These are phyloP conservation scores for Taphrina flavorubra DNA, from an alignment of 1,139 yeast species.

Conservation along the genomic window DNA sequence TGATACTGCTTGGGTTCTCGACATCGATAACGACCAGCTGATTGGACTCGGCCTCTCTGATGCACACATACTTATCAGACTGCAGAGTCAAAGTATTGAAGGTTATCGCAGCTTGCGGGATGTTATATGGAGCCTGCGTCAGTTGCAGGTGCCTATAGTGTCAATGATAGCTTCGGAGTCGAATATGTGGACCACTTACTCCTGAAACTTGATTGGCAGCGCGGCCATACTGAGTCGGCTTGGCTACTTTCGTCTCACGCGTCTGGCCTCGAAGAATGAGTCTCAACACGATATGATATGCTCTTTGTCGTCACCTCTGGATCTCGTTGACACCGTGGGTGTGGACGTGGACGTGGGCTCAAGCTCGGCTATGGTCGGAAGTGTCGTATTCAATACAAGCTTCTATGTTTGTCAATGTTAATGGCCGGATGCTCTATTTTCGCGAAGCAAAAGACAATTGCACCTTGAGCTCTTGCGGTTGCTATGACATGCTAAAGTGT, in stretches of 20 bases:
- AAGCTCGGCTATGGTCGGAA: constrained; percentile 10
- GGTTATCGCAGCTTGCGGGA: constrained; percentile 82
- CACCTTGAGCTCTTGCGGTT: no score
- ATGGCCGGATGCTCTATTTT: neutral
- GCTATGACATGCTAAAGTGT: no score
- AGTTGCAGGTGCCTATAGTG: constrained; percentile 36
- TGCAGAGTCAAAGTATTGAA: constrained; percentile 94
- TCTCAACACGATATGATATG: neutral
- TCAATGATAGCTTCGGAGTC: neutral
- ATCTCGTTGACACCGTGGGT: constrained; percentile 5
- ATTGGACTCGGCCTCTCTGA: constrained; percentile 83
- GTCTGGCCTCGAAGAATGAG: neutral
- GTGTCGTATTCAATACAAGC: neutral
- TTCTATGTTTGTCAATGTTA: neutral
- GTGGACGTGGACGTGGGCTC: constrained; percentile 2
- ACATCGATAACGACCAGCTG: constrained; percentile 88
- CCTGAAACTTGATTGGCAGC: constrained; percentile 41
- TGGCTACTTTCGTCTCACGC: constrained; percentile 13
- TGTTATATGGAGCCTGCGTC: constrained; percentile 68
- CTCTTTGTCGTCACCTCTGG: constrained; percentile 17
- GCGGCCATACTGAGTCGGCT: constrained; percentile 29
- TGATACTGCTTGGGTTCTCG: constrained; percentile 71
- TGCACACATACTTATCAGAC: constrained; percentile 84
- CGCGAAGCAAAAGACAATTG: neutral
- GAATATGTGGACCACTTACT: neutral